Evolutionary conservation across 2,329 filamentous ascomycete genomes (phyloP).

Genomic region (Hypoxylon sp.): DNA sequence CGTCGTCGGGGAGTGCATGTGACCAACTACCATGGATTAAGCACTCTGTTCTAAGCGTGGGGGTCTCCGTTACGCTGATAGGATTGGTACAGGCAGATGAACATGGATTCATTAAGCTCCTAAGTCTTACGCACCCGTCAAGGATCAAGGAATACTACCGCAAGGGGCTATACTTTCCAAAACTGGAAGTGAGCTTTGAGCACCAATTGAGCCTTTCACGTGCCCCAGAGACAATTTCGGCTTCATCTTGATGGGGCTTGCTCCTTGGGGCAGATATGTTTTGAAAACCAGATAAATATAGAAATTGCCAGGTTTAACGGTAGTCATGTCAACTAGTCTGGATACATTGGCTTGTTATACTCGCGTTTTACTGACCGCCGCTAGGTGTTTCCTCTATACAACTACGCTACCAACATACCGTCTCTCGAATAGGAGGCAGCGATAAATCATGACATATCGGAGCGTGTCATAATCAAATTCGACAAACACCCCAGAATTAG

Average conservation of each 20-base stretch:
- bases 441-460: not conserved
- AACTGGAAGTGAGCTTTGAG: conserved; percentile 45
- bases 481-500: not conserved
- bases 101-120: conserved; percentile 30
- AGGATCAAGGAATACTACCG: conserved; percentile 39
- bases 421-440: not conserved
- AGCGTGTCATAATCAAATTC: conserved; percentile 2
- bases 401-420: conserved; percentile 9
- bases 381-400: conserved; percentile 5
- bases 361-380: conserved; percentile 27
- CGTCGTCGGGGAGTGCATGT: conserved; percentile 45
- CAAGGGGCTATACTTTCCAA: conserved; percentile 42
- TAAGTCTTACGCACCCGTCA: conserved; percentile 22
- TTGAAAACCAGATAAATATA: conserved; percentile 34
- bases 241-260: conserved; percentile 31
- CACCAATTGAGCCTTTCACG: conserved; percentile 33
- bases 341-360: conserved; percentile 36
- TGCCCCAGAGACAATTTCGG: conserved; percentile 21
- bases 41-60: conserved; percentile 36
- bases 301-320: conserved; percentile 6
- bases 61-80: conserved; percentile 42
- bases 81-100: conserved; percentile 31
- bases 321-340: conserved; percentile 8
- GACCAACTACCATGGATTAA: conserved; percentile 39
- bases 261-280: conserved; percentile 12